These are phyloP conservation scores for Eucalyptus tenuipes DNA, from an alignment of 345 rosid species.

Conservation along the genomic window DNA sequence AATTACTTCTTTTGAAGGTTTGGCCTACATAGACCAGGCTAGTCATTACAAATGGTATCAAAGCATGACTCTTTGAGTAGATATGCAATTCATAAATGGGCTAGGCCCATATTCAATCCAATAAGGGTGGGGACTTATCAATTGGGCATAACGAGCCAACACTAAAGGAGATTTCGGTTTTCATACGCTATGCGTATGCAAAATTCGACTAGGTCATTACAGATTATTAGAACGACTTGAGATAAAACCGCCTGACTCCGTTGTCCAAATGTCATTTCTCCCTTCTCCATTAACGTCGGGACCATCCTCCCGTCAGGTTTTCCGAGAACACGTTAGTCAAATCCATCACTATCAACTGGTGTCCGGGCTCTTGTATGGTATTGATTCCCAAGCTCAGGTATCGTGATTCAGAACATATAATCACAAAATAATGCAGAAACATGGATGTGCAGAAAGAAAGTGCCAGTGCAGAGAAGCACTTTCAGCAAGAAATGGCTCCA, in stretches of 20 bases:
- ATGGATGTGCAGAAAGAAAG: background rate
- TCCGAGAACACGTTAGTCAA: background rate
- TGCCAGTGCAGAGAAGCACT: background rate
- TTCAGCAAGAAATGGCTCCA: background rate
- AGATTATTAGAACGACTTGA: background rate
- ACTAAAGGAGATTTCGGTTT: too few species aligned
- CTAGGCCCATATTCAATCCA: background rate
- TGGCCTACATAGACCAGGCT: background rate
- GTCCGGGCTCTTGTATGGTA: background rate
- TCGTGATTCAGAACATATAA: background rate
- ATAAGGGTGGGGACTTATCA: background rate
- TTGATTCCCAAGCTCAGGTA: background rate
- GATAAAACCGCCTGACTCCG: background rate
- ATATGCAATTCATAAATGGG: fast-evolving
- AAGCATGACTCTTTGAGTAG: fast-evolving
- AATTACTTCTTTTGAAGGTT: too few species aligned
- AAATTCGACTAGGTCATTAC: too few species aligned
- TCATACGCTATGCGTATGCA: too few species aligned
- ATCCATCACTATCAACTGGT: background rate
- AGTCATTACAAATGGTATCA: background rate
- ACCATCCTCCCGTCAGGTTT: background rate
- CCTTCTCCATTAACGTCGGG: background rate
- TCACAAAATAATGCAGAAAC: background rate
- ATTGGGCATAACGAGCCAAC: background rate
- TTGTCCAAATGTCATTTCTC: background rate